Percentiles rank a stretch among this genome's conserved stretches.
These are phyloP conservation scores for Biscutella laevigata DNA, from an alignment of 441 rosid genomes.

Conservation along the genomic window DNA sequence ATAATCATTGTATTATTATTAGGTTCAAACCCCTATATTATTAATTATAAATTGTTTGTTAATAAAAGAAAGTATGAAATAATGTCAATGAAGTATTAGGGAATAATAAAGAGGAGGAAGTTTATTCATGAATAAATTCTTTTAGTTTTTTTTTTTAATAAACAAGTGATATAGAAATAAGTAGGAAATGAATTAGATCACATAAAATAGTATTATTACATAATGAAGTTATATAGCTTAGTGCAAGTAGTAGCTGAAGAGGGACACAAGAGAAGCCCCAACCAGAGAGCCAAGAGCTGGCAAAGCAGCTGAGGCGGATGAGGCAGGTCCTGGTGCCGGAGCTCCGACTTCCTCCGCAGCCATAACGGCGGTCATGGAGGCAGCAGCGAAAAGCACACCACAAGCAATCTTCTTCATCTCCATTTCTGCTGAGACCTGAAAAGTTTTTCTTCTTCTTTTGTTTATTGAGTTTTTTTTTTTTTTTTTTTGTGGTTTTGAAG, in stretches of 20 bases:
- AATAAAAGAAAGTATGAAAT: neutral
- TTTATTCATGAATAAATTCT: conserved; percentile 16
- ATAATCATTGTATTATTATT: no score
- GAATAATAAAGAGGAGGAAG: neutral
- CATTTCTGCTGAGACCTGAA: conserved; percentile 37
- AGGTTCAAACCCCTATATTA: no score
- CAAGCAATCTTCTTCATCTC: conserved; percentile 64
- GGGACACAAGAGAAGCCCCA: conserved; percentile 54
- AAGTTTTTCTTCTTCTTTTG: conserved; percentile 14
- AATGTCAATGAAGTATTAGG: no score
- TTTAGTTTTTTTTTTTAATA: conserved; percentile 24
- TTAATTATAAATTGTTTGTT: no score
- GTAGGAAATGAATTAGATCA: conserved; percentile 24
- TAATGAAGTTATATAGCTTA: conserved; percentile 28
- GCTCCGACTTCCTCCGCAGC: conserved; percentile 34
- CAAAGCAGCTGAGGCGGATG: conserved; percentile 31
- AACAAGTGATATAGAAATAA: conserved; percentile 21
- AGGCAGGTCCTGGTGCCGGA: conserved; percentile 39
- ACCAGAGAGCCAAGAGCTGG: conserved; percentile 52
- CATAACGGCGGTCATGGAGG: conserved; percentile 50
- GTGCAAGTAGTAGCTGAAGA: conserved; percentile 49
- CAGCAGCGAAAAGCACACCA: conserved; percentile 47
- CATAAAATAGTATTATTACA: conserved; percentile 26
- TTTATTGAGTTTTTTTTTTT: conserved; percentile 6
- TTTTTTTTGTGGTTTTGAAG: neutral